phyloP scores from a whole-genome alignment of 2,329 filamentous ascomycete genomes.

The Escovopsis weberi region DNA sequence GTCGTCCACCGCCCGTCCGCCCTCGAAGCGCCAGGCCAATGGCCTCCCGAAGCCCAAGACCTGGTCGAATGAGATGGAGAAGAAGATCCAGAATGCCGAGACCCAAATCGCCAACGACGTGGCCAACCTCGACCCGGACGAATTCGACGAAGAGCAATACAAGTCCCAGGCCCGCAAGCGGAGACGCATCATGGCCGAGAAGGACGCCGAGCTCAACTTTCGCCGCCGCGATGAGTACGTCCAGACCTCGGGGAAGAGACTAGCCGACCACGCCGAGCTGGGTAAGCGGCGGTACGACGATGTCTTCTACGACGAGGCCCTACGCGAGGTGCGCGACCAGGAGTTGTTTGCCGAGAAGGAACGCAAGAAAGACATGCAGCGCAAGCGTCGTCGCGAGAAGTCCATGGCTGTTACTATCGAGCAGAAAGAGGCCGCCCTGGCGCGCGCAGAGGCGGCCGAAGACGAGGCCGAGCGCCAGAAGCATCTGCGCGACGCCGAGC shows the following conservation, averaged over 20 bases:
- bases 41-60: conserved; percentile 42
- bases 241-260: conserved; percentile 42
- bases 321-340: conserved; percentile 75
- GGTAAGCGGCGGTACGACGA: conserved; percentile 66
- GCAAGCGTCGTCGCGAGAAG: conserved; percentile 89
- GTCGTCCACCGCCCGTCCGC: conserved; percentile 31
- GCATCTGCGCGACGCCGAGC: conserved; percentile 72
- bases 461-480: conserved; percentile 73
- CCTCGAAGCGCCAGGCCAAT: conserved; percentile 46
- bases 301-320: conserved; percentile 63
- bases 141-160: conserved; percentile 32
- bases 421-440: conserved; percentile 70
- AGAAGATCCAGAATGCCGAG: conserved; percentile 24
- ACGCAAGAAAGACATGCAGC: conserved; percentile 99
- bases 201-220: conserved; percentile 51
- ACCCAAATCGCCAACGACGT: conserved; percentile 33
- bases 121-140: conserved; percentile 26
- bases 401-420: conserved; percentile 89
- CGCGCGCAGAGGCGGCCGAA: conserved; percentile 60
- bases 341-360: conserved; percentile 93
- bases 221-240: conserved; percentile 45
- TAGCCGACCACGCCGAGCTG: conserved; percentile 52
- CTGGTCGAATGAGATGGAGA: conserved; percentile 38
- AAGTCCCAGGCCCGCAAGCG: conserved; percentile 51
- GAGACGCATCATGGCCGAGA: conserved; percentile 46